These are phyloP conservation scores for Sporothrix protearum DNA, from an alignment of 2,329 filamentous ascomycete genomes.

Conservation along the genomic window DNA sequence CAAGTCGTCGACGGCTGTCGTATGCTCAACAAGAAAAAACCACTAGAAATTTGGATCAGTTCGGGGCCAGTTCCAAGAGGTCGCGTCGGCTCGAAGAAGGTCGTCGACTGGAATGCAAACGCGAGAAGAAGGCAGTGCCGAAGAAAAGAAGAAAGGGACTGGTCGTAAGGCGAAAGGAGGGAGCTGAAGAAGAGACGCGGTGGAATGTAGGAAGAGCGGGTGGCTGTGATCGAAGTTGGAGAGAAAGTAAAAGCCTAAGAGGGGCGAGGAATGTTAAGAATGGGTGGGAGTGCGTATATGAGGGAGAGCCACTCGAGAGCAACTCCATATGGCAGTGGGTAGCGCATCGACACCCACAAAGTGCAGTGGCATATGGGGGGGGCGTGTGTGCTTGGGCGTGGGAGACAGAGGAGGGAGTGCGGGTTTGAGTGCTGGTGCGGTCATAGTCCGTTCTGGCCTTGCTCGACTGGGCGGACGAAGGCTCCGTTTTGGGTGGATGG, in stretches of 20 bases:
- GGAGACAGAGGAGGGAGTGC: not conserved
- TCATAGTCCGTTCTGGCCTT: not conserved
- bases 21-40: not conserved
- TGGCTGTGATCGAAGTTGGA: slow-evolving; percentile 15
- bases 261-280: slow-evolving; percentile 19
- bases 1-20: slow-evolving; percentile 1
- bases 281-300: slow-evolving; percentile 15
- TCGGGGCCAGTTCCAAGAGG: not conserved
- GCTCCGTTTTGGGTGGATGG: slow-evolving; percentile 6
- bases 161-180: not conserved
- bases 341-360: not conserved
- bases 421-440: not conserved
- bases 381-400: not conserved
- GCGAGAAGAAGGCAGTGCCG: slow-evolving; percentile 1
- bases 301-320: slow-evolving; percentile 16
- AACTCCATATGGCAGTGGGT: not conserved
- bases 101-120: slow-evolving; percentile 21
- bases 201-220: slow-evolving; percentile 11
- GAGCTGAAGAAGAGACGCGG: slow-evolving; percentile 4
- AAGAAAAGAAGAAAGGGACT: not conserved
- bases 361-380: slow-evolving; percentile 2
- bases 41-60: not conserved
- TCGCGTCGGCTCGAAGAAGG: slow-evolving; percentile 16
- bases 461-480: slow-evolving; percentile 3
- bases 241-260: slow-evolving; percentile 12